Percentiles rank a stretch among this genome's conserved stretches.
Conservation (phyloP, 2,329 filamentous ascomycete genomes). For the Saccharata proteae region DNA sequence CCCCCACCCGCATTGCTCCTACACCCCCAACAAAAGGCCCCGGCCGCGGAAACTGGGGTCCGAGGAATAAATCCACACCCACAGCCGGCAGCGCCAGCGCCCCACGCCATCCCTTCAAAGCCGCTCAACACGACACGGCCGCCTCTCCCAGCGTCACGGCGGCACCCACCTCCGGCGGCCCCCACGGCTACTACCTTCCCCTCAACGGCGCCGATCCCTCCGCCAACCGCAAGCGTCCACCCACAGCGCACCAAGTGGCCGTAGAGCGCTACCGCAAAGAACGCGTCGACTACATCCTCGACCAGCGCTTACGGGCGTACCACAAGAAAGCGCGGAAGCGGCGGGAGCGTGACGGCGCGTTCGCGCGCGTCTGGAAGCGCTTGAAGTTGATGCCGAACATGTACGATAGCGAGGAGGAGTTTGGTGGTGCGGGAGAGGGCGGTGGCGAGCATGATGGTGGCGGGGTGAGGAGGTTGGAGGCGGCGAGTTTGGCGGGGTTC, state of each 20-base stretch:
- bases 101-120: conserved; percentile 16
- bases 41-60: conserved; percentile 38
- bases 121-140: conserved; percentile 2
- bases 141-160: conserved; percentile 14
- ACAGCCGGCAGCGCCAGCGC: conserved; percentile 12
- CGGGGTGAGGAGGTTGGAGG: conserved; percentile 23
- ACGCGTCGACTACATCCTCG: conserved; percentile 70
- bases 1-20: no score
- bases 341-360: conserved; percentile 52
- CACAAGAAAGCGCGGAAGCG: conserved; percentile 52
- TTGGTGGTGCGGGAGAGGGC: conserved; percentile 8
- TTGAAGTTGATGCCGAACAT: conserved; percentile 37
- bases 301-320: conserved; percentile 56
- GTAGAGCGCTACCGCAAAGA: conserved; percentile 68
- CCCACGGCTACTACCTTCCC: conserved; percentile 36
- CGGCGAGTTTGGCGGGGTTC: conserved; percentile 39
- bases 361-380: conserved; percentile 55
- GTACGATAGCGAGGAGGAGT: conserved; percentile 35
- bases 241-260: conserved; percentile 71
- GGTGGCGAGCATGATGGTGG: conserved; percentile 18
- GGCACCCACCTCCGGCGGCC: conserved; percentile 34
- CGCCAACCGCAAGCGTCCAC: conserved; percentile 52
- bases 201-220: conserved; percentile 35
- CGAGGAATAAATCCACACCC: conserved; percentile 19
- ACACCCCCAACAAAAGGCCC: conserved; percentile 26